phyloP scores from a whole-genome alignment of 768 basidiomycete genomes.

The Peribolospora baueri region DNA sequence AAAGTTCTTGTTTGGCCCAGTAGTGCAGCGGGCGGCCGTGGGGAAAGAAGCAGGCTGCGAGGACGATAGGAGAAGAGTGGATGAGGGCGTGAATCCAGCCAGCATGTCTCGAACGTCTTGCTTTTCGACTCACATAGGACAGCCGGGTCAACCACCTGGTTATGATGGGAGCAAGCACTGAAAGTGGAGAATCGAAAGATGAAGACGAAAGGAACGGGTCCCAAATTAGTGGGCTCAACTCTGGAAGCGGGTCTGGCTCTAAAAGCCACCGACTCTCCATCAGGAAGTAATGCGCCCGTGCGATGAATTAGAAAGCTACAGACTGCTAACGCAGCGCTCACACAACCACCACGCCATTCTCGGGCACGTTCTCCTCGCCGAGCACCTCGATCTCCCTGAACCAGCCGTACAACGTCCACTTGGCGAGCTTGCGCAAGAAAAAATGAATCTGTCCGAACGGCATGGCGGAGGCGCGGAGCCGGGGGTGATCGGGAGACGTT shows the following conservation, averaged over 20 bases:
- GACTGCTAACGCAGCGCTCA: conserved; percentile 18
- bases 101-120: not conserved
- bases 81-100: conserved; percentile 18
- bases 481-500: no score
- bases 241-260: not conserved
- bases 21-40: conserved; percentile 59
- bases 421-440: conserved; percentile 43
- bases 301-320: not conserved
- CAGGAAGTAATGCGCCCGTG: conserved; percentile 2
- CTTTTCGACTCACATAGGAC: conserved; percentile 32
- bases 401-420: conserved; percentile 56
- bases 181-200: not conserved
- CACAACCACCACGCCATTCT: conserved; percentile 76
- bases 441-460: conserved; percentile 17
- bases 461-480: conserved; percentile 6
- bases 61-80: not conserved
- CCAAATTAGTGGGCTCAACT: not conserved
- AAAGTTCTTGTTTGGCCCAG: conserved; percentile 85
- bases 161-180: conserved; percentile 69
- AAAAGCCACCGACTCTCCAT: not conserved
- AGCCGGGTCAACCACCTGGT: conserved; percentile 81
- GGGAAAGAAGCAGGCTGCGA: conserved; percentile 39
- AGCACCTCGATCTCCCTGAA: conserved; percentile 70
- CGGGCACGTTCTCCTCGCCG: conserved; percentile 68
- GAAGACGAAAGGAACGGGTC: not conserved